phyloP scores from a whole-genome alignment of 2,329 filamentous ascomycete species.

The Aspergillus arachidicola region DNA sequence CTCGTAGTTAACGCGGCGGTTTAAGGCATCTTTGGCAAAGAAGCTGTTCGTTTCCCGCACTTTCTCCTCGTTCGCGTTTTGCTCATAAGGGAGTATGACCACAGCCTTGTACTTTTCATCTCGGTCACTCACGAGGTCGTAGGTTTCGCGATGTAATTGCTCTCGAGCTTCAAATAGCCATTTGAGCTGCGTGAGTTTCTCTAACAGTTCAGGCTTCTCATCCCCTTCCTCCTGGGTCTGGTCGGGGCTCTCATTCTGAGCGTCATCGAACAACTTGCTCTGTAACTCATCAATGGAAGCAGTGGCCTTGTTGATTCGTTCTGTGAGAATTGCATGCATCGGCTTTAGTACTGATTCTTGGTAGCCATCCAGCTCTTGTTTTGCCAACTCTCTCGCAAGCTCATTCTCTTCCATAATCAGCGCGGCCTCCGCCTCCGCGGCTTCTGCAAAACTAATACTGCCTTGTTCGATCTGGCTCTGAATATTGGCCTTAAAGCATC shows the following conservation, averaged over 20 bases:
- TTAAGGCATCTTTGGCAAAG: conserved; percentile 75
- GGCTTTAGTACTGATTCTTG: conserved; percentile 82
- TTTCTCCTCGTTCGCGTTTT: conserved; percentile 74
- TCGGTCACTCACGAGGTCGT: conserved; percentile 79
- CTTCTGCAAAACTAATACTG: conserved; percentile 79
- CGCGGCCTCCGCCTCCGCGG: conserved; percentile 77
- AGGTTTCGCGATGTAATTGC: conserved; percentile 78
- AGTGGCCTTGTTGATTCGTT: conserved; percentile 73
- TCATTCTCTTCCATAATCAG: conserved; percentile 71
- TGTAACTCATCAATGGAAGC: conserved; percentile 77
- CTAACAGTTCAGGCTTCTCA: conserved; percentile 87
- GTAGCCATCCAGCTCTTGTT: conserved; percentile 81
- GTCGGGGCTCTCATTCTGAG: conserved; percentile 70
- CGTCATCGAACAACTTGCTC: conserved; percentile 71
- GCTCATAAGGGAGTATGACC: conserved; percentile 78
- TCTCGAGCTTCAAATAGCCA: conserved; percentile 98
- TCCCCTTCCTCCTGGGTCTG: conserved; percentile 93
- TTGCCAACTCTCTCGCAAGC: conserved; percentile 70
- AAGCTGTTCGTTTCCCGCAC: conserved; percentile 76
- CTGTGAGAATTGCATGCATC: conserved; percentile 76
- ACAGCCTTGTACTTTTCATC: conserved; percentile 85
- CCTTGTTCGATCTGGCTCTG: conserved; percentile 78
- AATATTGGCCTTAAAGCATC: conserved; percentile 71
- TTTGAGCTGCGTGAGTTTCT: conserved; percentile 91
- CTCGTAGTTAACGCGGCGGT: conserved; percentile 71